A percentile compares a stretch with the other conserved stretches of the same genome.
Conservation (phyloP, 2,329 filamentous ascomycete genomes). For the Fusarium sarcochroum region DNA sequence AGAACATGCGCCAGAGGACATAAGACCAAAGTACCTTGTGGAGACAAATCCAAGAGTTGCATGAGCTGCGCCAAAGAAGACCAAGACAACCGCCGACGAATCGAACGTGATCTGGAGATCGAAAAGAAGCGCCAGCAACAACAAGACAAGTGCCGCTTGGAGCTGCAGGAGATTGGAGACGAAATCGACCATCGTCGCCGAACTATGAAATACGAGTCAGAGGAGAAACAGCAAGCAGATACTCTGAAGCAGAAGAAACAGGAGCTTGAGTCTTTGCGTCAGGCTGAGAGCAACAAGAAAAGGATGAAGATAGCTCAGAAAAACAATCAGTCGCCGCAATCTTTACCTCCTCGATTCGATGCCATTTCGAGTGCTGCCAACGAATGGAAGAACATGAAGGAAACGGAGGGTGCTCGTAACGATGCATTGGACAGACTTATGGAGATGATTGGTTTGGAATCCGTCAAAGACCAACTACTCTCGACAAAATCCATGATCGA, state of each 20-base stretch:
- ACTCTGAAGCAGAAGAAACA: conserved; percentile 61
- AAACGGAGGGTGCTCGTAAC: conserved; percentile 64
- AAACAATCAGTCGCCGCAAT: background rate
- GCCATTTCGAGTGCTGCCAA: conserved; percentile 50
- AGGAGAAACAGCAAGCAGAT: conserved; percentile 61
- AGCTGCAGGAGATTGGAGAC: conserved; percentile 66
- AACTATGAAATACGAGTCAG: conserved; percentile 57
- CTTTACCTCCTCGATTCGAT: background rate
- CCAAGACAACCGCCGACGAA: conserved; percentile 58
- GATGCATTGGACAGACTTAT: conserved; percentile 74
- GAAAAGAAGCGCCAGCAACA: conserved; percentile 62
- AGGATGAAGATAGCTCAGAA: conserved; percentile 26
- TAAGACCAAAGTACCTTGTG: conserved; percentile 62
- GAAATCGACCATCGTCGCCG: conserved; percentile 65
- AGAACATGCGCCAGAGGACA: conserved; percentile 68
- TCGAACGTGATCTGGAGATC: conserved; percentile 63
- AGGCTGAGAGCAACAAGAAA: conserved; percentile 44
- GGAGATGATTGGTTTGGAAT: conserved; percentile 78
- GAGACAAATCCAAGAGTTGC: conserved; percentile 59
- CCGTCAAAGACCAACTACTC: conserved; percentile 75
- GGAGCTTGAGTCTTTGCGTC: conserved; percentile 61
- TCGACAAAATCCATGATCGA: conserved; percentile 75
- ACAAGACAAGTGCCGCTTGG: conserved; percentile 59
- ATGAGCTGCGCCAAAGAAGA: conserved; percentile 66
- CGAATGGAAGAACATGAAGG: conserved; percentile 75